A percentile compares a stretch with the other conserved stretches of the same genome.
phyloP scores from a whole-genome alignment of 352 stramenopile species.

The Globisporangium lucens region DNA sequence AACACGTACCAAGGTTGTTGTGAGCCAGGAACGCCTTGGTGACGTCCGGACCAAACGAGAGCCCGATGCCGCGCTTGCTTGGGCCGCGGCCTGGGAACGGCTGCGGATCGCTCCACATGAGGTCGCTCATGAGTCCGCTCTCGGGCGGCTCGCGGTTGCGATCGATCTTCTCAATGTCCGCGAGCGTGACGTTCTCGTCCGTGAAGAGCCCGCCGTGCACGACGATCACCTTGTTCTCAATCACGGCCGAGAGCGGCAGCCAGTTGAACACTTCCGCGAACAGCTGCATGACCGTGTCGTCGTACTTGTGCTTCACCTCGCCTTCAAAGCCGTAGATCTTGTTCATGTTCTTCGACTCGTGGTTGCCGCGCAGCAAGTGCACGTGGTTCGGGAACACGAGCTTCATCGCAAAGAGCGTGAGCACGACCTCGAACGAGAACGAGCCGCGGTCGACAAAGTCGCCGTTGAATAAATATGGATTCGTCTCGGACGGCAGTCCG shows the following conservation, averaged over 20 bases:
- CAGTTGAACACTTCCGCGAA: constrained; percentile 99
- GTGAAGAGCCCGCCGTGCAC: constrained; percentile 97
- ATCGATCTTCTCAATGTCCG: constrained; percentile 95
- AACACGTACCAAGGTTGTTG: constrained; percentile 91
- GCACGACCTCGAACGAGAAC: constrained; percentile 98
- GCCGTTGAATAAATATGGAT: constrained; percentile 99
- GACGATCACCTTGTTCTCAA: constrained; percentile 95
- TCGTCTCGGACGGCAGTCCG: constrained; percentile 91
- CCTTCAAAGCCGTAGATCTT: constrained; percentile 99
- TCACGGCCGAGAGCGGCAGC: constrained; percentile 93
- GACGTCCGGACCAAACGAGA: constrained; percentile 97
- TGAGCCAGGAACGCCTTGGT: constrained; percentile 94
- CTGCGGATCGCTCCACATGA: constrained; percentile 97
- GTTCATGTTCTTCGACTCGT: constrained; percentile 99
- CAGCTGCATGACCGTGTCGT: constrained; percentile 97
- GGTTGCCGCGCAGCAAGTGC: constrained; percentile 95
- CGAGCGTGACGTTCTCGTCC: constrained; percentile 92
- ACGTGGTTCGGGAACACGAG: constrained; percentile 92
- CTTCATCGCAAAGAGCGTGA: constrained; percentile 98
- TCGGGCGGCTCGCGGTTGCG: constrained; percentile 95
- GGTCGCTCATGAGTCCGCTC: constrained; percentile 87
- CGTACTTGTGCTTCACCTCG: constrained; percentile 99
- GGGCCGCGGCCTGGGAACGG: constrained; percentile 93
- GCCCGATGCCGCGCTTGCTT: constrained; percentile 96
- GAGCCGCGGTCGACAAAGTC: constrained; percentile 99